A percentile compares a stretch with the other conserved stretches of the same genome.
Evolutionary conservation across 441 rosid species (phyloP).

Genomic region (Gossypium davidsonii): DNA sequence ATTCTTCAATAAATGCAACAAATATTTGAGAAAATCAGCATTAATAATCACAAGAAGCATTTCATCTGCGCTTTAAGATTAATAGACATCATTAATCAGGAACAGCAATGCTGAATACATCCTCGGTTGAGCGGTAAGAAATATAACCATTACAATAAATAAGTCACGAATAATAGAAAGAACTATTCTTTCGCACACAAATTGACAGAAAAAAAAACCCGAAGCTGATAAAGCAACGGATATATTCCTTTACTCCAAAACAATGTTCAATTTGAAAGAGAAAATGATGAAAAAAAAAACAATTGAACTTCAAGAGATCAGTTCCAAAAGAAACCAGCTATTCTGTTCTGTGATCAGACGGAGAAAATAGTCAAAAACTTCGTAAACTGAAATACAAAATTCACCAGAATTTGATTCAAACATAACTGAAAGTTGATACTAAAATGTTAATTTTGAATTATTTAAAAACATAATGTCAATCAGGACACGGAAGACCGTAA

Average conservation of each 20-base stretch:
- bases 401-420: background rate
- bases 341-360: background rate
- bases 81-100: background rate
- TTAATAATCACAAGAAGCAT: background rate
- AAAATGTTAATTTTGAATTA: background rate
- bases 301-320: background rate
- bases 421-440: background rate
- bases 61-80: background rate
- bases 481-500: background rate
- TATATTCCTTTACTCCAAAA: background rate
- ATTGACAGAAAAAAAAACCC: background rate
- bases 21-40: conserved; percentile 3
- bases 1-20: conserved; percentile 2
- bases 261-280: background rate
- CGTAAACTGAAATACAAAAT: background rate
- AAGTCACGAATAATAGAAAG: background rate
- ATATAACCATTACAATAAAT: background rate
- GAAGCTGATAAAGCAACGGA: background rate
- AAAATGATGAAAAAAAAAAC: background rate
- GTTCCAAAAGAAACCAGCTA: background rate
- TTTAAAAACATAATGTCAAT: background rate
- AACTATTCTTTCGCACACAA: background rate
- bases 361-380: background rate
- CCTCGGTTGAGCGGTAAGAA: background rate
- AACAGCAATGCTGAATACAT: background rate